Percentiles rank a stretch among this genome's conserved stretches.
These are phyloP conservation scores for Fusarium buxicola DNA, from an alignment of 2,329 filamentous ascomycete species.

Conservation along the genomic window DNA sequence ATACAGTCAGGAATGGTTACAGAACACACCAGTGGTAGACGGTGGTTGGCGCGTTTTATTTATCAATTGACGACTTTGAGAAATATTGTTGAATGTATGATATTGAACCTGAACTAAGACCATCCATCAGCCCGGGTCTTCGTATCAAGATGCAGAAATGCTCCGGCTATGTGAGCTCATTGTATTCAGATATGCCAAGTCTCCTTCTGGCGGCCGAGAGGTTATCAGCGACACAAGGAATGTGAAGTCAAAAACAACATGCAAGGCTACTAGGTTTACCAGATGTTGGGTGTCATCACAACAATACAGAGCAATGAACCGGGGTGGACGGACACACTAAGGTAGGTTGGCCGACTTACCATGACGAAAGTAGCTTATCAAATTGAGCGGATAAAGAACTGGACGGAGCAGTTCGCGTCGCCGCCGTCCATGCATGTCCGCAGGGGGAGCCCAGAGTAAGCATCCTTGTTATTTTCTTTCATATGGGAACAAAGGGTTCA, in stretches of 20 bases:
- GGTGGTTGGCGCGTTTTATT: neutral
- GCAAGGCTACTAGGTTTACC: slow-evolving; percentile 55
- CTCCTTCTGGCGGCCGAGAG: slow-evolving; percentile 43
- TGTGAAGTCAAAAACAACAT: slow-evolving; percentile 44
- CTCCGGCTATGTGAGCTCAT: slow-evolving; percentile 6
- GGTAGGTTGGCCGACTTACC: slow-evolving; percentile 33
- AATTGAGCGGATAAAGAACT: neutral
- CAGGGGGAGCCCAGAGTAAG: neutral
- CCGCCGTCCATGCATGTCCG: neutral
- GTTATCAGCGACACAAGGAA: slow-evolving; percentile 36
- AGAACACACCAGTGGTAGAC: slow-evolving; percentile 17
- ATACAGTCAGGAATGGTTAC: slow-evolving; percentile 5
- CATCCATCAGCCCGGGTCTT: slow-evolving; percentile 30
- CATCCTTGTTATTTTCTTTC: slow-evolving; percentile 5
- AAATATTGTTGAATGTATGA: neutral
- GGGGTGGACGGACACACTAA: too few species aligned
- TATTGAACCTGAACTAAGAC: slow-evolving; percentile 4
- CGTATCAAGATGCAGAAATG: neutral
- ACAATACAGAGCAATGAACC: slow-evolving; percentile 5
- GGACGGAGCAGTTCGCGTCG: neutral
- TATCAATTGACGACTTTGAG: slow-evolving; percentile 1
- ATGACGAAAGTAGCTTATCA: neutral
- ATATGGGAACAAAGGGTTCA: slow-evolving; percentile 11
- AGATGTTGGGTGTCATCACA: slow-evolving; percentile 55
- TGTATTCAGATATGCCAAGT: slow-evolving; percentile 44